Conservation (phyloP, 768 basidiomycete species). For the Tylopilus felleus region DNA sequence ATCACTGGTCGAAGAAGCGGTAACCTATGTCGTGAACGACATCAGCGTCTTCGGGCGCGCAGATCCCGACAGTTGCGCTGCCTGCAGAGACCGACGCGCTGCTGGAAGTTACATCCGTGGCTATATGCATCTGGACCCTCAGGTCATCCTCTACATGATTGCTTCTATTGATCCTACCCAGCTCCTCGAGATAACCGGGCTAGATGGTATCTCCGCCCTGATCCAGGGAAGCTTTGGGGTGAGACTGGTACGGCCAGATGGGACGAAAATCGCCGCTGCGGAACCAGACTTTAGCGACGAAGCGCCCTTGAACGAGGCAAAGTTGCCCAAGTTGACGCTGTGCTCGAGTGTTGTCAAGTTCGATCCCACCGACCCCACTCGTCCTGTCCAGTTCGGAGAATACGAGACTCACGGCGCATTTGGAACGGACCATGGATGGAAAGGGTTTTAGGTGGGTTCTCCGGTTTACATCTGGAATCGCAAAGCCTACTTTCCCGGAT, state of each 20-base stretch:
- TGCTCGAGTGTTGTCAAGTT: conserved; percentile 6
- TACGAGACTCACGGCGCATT: neutral
- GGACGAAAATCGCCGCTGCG: conserved; percentile 2
- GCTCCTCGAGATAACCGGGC: neutral
- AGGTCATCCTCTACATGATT: conserved; percentile 12
- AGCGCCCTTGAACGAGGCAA: neutral
- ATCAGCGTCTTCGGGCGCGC: conserved; percentile 9
- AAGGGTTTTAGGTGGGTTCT: neutral
- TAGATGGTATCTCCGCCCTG: neutral
- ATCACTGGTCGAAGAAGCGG: neutral
- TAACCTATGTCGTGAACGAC: conserved; percentile 7
- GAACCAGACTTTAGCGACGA: neutral
- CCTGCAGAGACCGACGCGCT: conserved; percentile 9
- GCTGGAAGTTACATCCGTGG: conserved; percentile 10
- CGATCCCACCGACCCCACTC: neutral
- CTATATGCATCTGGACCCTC: conserved; percentile 12
- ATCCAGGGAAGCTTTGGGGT: conserved; percentile 7
- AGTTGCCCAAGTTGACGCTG: conserved; percentile 8
- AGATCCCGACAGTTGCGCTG: neutral
- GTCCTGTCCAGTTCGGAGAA: neutral
- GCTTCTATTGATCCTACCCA: neutral
- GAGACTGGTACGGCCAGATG: conserved; percentile 11
- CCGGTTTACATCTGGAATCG: neutral
- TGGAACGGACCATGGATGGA: conserved; percentile 1
- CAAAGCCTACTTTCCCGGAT: neutral